phyloP scores from a whole-genome alignment of 345 rosid genomes.

The Camelina neglecta region DNA sequence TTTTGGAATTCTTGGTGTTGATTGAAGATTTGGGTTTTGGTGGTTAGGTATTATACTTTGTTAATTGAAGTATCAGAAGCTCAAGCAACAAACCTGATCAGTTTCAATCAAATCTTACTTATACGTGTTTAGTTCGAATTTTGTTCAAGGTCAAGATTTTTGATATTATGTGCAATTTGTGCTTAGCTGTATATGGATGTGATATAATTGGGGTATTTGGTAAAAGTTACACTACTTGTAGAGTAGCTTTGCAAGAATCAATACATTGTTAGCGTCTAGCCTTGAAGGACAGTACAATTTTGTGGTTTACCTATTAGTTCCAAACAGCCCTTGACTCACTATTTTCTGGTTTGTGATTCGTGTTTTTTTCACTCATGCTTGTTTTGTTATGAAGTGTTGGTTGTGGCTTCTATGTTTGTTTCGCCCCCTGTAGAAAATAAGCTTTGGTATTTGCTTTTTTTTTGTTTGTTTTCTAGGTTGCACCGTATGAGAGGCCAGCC shows the following conservation, averaged over 20 bases:
- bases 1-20: too few relatives aligned
- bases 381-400: not conserved
- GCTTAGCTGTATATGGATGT: not conserved
- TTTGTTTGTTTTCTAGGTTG: slow-evolving; percentile 53
- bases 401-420: slow-evolving; percentile 9
- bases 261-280: not conserved
- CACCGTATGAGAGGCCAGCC: slow-evolving; percentile 95
- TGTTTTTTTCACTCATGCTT: not conserved
- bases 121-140: not conserved
- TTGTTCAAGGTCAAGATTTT: not conserved
- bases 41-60: too few relatives aligned
- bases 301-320: not conserved
- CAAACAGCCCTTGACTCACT: not conserved
- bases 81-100: too few relatives aligned
- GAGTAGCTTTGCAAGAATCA: not conserved
- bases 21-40: too few relatives aligned
- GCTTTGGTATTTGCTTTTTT: not conserved
- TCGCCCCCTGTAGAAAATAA: not conserved
- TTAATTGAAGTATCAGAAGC: too few relatives aligned
- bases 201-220: not conserved
- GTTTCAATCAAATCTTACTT: not conserved
- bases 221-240: not conserved
- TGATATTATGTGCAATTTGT: not conserved
- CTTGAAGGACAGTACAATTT: too few relatives aligned
- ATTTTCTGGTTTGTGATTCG: not conserved